A percentile compares a stretch with the other conserved stretches of the same genome.
Conservation (phyloP, 179 eudicot species). For the Beta lomatogona region DNA sequence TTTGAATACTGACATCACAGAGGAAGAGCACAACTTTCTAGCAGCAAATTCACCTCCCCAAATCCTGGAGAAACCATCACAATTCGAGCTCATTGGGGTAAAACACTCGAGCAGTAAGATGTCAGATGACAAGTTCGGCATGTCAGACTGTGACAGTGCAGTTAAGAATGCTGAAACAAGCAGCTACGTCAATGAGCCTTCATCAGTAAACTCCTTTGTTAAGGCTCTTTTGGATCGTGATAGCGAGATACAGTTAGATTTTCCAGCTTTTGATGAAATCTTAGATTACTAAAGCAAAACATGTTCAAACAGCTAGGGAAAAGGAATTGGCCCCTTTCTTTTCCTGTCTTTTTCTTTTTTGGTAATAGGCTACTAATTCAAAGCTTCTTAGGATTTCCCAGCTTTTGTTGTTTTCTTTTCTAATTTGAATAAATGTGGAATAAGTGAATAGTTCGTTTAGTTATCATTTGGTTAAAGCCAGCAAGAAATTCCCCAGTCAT, state of each 20-base stretch:
- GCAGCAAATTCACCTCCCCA: slow-evolving; percentile 12
- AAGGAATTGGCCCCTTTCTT: background rate
- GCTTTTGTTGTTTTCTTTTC: background rate
- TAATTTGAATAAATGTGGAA: background rate
- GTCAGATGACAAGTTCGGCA: slow-evolving; percentile 10
- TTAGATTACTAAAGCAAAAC: slow-evolving; percentile 37
- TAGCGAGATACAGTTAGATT: slow-evolving; percentile 46
- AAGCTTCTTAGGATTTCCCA: background rate
- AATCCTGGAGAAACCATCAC: slow-evolving; percentile 5
- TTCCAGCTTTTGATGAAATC: slow-evolving; percentile 52
- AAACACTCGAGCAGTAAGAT: background rate
- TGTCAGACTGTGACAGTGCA: slow-evolving; percentile 14
- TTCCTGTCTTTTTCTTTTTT: background rate
- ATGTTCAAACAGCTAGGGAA: too few relatives aligned
- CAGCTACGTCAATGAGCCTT: slow-evolving; percentile 19
- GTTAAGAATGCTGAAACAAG: slow-evolving; percentile 21
- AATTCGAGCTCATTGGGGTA: background rate
- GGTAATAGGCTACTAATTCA: background rate
- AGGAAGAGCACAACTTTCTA: slow-evolving; percentile 35
- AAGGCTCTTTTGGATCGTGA: slow-evolving; percentile 60
- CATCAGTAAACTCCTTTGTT: slow-evolving; percentile 54
- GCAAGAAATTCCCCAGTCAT: background rate
- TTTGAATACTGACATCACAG: slow-evolving; percentile 24
- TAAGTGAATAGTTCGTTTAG: background rate
- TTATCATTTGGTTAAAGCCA: background rate